A percentile compares a stretch with the other conserved stretches of the same genome.
phyloP scores from a whole-genome alignment of 23 red algal species.

The Gracilariopsis chorda region DNA sequence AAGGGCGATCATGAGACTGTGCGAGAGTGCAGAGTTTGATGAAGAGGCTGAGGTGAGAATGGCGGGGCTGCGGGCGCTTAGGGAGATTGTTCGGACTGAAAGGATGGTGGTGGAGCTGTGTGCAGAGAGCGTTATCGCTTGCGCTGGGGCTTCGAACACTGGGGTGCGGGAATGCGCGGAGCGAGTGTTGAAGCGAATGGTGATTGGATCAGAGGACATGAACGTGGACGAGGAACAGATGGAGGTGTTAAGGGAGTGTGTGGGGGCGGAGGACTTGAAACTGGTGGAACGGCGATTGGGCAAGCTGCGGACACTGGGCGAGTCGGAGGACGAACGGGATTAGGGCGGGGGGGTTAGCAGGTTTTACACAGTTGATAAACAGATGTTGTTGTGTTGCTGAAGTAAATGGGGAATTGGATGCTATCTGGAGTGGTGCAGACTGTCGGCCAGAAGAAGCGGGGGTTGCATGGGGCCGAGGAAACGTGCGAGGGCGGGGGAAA shows the following conservation, averaged over 20 bases:
- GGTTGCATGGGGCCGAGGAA: not conserved
- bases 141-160: conserved; percentile 13
- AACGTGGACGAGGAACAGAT: not conserved
- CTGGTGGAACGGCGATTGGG: not conserved
- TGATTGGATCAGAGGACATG: not conserved
- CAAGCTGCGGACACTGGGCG: not conserved
- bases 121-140: not conserved
- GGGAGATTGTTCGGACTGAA: not conserved
- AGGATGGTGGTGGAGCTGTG: not conserved
- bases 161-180: conserved; percentile 44
- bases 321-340: not conserved
- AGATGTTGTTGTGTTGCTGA: not conserved
- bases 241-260: not conserved
- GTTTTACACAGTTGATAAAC: not conserved
- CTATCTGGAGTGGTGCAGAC: not conserved
- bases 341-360: not conserved
- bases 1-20: not conserved
- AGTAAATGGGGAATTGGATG: not conserved
- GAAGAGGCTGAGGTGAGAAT: conserved; percentile 24
- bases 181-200: conserved; percentile 7
- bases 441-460: not conserved
- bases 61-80: conserved; percentile 30
- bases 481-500: not conserved
- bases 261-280: not conserved
- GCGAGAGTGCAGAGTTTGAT: conserved; percentile 24